phyloP scores from a whole-genome alignment of 2,329 filamentous ascomycete species.

The Coniella lustricola region DNA sequence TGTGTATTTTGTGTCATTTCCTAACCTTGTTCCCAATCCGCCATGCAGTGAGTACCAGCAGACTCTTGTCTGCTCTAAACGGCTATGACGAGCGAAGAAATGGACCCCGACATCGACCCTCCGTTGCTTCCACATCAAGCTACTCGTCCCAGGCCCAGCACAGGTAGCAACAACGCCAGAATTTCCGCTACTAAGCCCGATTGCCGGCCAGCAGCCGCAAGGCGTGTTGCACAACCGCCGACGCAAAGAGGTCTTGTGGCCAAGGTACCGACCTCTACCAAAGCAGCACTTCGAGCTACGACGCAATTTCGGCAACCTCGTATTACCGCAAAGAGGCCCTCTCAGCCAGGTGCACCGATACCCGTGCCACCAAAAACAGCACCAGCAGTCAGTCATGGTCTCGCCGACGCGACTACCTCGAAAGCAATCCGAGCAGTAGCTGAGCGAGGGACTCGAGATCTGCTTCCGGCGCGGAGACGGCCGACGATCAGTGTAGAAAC shows the following conservation, averaged over 20 bases:
- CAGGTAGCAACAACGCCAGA: not conserved
- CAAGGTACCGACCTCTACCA: slow-evolving; percentile 6
- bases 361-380: not conserved
- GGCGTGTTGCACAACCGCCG: slow-evolving; percentile 1
- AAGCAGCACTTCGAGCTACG: slow-evolving; percentile 9
- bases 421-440: slow-evolving; percentile 39
- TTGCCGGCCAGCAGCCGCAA: slow-evolving; percentile 1
- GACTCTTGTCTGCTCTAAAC: slow-evolving; percentile 14
- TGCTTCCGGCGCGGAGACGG: slow-evolving; percentile 27
- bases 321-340: slow-evolving; percentile 1
- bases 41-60: slow-evolving; percentile 14
- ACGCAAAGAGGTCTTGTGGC: slow-evolving; percentile 5
- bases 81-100: slow-evolving; percentile 17
- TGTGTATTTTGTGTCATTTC: no score
- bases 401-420: slow-evolving; percentile 17
- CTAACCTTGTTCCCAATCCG: slow-evolving; percentile 11
- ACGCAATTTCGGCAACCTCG: slow-evolving; percentile 9
- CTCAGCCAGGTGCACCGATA: slow-evolving; percentile 1
- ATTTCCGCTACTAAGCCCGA: not conserved
- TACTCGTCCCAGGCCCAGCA: slow-evolving; percentile 3
- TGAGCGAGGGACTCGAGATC: slow-evolving; percentile 38
- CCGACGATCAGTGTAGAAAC: slow-evolving; percentile 46
- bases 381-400: slow-evolving; percentile 8
- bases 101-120: slow-evolving; percentile 14
- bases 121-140: slow-evolving; percentile 14